Percentiles rank a stretch among this genome's conserved stretches.
Conservation (phyloP, 2,329 filamentous ascomycete species). For the Neonectria neomacrospora region DNA sequence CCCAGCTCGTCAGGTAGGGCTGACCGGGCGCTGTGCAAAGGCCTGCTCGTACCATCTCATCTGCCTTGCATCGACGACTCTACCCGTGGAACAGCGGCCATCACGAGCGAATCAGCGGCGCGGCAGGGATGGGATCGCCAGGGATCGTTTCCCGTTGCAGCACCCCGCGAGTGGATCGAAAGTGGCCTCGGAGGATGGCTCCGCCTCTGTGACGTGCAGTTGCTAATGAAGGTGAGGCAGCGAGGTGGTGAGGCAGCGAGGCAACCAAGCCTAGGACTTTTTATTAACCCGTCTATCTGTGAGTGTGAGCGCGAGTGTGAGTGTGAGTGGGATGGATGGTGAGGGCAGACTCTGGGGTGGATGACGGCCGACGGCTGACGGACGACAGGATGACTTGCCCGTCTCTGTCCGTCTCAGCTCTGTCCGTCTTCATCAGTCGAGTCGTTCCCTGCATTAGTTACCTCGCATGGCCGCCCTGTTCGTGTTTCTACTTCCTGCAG, state of each 20-base stretch:
- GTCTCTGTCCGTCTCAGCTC: not conserved
- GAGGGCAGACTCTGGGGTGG: not conserved
- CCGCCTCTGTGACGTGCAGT: constrained; percentile 32
- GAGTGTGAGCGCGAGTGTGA: too few species aligned
- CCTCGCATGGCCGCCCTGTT: constrained; percentile 1
- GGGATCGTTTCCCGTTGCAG: constrained; percentile 31
- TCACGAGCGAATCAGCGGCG: constrained; percentile 47
- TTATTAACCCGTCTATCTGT: too few species aligned
- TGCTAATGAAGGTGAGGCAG: not conserved
- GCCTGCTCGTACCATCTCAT: constrained; percentile 34
- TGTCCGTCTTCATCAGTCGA: not conserved
- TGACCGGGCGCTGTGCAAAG: constrained; percentile 27
- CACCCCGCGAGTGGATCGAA: constrained; percentile 31
- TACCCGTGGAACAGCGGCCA: constrained; percentile 46
- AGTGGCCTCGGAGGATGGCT: constrained; percentile 19
- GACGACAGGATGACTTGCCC: not conserved
- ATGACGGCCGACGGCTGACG: not conserved
- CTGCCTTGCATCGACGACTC: constrained; percentile 44
- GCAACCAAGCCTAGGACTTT: not conserved
- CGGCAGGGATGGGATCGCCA: constrained; percentile 19
- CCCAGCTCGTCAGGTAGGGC: constrained; percentile 35
- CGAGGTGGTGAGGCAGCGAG: constrained; percentile 3
- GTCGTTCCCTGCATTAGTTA: constrained; percentile 11
- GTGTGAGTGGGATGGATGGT: not conserved
- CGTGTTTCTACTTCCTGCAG: constrained; percentile 1